Evolutionary conservation across 1,284 basidiomycete genomes (phyloP), one percentile per base, ranked within the genome.

Genomic region (Cryptococcus maquisensis): DNA sequence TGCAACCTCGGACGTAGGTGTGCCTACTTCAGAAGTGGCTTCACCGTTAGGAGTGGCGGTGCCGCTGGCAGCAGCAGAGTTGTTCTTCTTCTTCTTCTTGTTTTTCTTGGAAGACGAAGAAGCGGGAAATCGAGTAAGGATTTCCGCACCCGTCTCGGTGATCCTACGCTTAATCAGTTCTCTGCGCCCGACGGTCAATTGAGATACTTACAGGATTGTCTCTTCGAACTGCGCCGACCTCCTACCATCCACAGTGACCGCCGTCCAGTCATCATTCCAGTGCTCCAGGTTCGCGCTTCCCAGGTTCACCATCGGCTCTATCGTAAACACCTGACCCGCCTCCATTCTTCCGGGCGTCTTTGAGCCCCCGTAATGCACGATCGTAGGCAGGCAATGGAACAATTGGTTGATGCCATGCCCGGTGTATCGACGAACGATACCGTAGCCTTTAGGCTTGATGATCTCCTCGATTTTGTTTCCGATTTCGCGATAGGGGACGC

Each of bases 211-310:
- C 87, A 98, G 74, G 40, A 89, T 78, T 1, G 93, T 96, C 67
- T 98, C 94, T 74, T 98, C 94, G 68, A 96, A 97, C 68, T 98
- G 94, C 5, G 94, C 94, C 61, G 88, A 92, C 57, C 82, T 81
- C 71, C 87, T 87, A 28, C 93, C 94, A 75, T 97, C 93, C 21
- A 68, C 57, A 2, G 94, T 98, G 18, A 88, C 89, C 0, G 92
- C 91, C 3, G 93, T 97, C 94, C 94, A 97, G 67, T 90, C 85
- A 72, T 73, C 71, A 39, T 61, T 64, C 72, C 71, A 73, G 57
- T 74, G 72, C 56, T 70, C 71, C 32, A 74, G 63, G 54, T 71
- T 71, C 47, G 68, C 61, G 32, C 81, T 81, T 5, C 92, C 93
- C 24, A 90, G 74, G 76, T 95, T 96, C 66, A 96, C 86, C 93